phyloP scores from a whole-genome alignment of 345 rosid genomes.

The Citrus cavaleriei region DNA sequence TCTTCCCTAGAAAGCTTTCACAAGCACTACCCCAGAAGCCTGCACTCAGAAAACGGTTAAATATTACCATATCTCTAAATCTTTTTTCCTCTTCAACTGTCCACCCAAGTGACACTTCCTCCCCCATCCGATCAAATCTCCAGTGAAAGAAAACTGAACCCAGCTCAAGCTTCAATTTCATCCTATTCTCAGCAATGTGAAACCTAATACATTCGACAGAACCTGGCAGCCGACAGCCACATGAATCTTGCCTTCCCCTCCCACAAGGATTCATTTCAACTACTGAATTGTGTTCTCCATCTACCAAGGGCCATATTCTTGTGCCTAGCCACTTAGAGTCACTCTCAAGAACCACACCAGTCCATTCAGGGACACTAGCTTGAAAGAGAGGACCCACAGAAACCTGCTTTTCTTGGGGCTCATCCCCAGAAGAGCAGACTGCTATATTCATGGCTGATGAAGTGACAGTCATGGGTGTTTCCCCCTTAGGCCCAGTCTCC shows the following conservation, averaged over 20 bases:
- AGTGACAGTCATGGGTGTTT: neutral
- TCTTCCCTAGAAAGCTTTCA: constrained; percentile 35
- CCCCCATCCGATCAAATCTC: constrained; percentile 76
- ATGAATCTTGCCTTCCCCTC: constrained; percentile 53
- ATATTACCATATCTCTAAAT: constrained; percentile 41
- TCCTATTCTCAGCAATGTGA: constrained; percentile 65
- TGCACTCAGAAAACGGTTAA: constrained; percentile 22
- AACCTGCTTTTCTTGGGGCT: constrained; percentile 18
- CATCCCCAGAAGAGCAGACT: constrained; percentile 13
- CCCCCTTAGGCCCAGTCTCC: constrained; percentile 11
- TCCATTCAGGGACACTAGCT: constrained; percentile 69
- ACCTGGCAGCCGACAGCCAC: constrained; percentile 49
- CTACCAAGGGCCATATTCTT: constrained; percentile 44
- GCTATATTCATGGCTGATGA: constrained; percentile 12
- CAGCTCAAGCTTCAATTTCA: constrained; percentile 57
- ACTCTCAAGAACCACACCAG: constrained; percentile 38
- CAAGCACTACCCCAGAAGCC: constrained; percentile 41
- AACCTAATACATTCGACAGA: constrained; percentile 60
- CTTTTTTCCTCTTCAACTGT: constrained; percentile 46
- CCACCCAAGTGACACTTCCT: constrained; percentile 67
- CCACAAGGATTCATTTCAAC: constrained; percentile 39
- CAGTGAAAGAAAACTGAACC: constrained; percentile 52
- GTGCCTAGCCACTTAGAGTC: constrained; percentile 75
- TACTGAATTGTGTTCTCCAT: constrained; percentile 5
- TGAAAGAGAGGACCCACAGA: constrained; percentile 57